Conservation (phyloP, 257 asterid genomes). For the Solanum bulbocastanum region DNA sequence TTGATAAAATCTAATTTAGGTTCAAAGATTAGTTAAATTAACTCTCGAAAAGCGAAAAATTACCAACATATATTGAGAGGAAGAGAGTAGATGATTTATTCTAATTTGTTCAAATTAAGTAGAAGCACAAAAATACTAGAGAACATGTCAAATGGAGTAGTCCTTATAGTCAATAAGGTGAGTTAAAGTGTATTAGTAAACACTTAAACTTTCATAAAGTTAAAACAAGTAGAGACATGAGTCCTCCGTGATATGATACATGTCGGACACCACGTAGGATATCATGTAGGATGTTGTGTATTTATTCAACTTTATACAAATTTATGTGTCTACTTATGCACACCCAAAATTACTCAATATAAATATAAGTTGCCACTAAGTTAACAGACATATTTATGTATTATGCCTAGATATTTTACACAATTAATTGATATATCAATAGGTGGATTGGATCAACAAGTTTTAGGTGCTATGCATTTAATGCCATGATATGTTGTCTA, state of each 20-base stretch:
- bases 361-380: no score
- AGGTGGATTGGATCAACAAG: constrained; percentile 17
- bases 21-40: not conserved
- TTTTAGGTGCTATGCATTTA: constrained; percentile 37
- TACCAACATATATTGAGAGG: not conserved
- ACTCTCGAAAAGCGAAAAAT: not conserved
- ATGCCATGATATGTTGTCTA: constrained; percentile 16
- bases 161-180: not conserved
- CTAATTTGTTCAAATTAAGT: not conserved
- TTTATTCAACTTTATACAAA: not conserved
- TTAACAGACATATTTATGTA: no score
- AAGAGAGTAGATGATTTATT: not conserved
- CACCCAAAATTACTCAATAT: no score
- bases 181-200: not conserved
- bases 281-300: not conserved
- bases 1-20: not conserved
- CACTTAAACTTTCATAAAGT: not conserved
- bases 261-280: not conserved
- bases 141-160: not conserved
- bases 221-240: not conserved
- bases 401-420: not conserved
- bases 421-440: not conserved
- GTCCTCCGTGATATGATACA: no score
- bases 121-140: not conserved
- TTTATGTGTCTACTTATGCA: no score